Percentiles rank a stretch among this genome's conserved stretches.
Evolutionary conservation across 768 basidiomycete species (phyloP).

Genomic region (Lactifluus subvellereus): DNA sequence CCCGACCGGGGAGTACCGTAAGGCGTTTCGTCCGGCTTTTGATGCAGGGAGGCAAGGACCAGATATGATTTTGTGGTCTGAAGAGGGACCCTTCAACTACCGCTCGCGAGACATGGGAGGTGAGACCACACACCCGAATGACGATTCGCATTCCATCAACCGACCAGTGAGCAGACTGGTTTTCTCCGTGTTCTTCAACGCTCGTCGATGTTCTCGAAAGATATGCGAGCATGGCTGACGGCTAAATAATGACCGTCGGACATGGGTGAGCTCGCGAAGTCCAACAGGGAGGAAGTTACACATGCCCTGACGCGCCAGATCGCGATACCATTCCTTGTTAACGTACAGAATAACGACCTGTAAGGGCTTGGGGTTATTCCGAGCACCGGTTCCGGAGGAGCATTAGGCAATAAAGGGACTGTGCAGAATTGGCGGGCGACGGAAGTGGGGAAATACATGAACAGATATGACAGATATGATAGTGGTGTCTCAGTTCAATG

Average conservation of each 20-base stretch:
- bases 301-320: conserved; percentile 80
- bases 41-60: conserved; percentile 64
- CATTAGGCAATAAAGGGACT: conserved; percentile 60
- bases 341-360: conserved; percentile 70
- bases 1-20: conserved; percentile 50
- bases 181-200: conserved; percentile 79
- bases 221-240: conserved; percentile 63
- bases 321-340: conserved; percentile 65
- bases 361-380: conserved; percentile 58
- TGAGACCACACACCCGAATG: conserved; percentile 53
- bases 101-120: neutral
- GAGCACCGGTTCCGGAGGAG: conserved; percentile 52
- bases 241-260: conserved; percentile 38
- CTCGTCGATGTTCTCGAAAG: conserved; percentile 74
- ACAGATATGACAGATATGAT: neutral
- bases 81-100: neutral
- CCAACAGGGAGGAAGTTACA: conserved; percentile 16
- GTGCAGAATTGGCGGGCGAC: conserved; percentile 69
- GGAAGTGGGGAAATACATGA: conserved; percentile 84
- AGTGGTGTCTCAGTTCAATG: neutral
- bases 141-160: conserved; percentile 75
- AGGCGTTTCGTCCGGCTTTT: conserved; percentile 47
- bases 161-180: conserved; percentile 70
- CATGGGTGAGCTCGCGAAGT: conserved; percentile 13
- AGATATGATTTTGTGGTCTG: conserved; percentile 81